These are phyloP conservation scores for Wickerhamiella allomyrinae DNA, from an alignment of 805 yeast genomes.

Conservation along the genomic window DNA sequence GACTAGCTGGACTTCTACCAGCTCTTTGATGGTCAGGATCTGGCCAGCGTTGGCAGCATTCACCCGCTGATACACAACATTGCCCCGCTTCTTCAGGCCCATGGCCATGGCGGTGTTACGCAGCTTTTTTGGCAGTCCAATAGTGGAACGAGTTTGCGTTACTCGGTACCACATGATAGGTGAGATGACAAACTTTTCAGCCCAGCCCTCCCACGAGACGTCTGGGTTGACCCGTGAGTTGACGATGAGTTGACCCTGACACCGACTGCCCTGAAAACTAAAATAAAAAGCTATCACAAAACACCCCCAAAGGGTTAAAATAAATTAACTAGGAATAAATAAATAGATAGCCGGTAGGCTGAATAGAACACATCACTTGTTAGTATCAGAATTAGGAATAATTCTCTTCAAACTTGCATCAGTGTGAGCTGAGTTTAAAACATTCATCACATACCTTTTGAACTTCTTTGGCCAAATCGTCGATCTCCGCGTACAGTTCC, in stretches of 20 bases:
- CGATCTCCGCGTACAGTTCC: conserved; percentile 5
- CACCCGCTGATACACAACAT: conserved; percentile 55
- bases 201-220: no score
- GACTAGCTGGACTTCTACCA: conserved; percentile 67
- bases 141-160: conserved; percentile 66
- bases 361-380: conserved; percentile 5
- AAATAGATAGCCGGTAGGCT: no score
- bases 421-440: conserved; percentile 23
- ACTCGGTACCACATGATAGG: conserved; percentile 32
- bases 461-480: conserved; percentile 2
- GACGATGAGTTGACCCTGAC: background rate
- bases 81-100: conserved; percentile 65
- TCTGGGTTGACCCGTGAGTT: no score
- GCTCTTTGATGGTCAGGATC: conserved; percentile 68
- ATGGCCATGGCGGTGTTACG: conserved; percentile 52
- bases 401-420: conserved; percentile 22
- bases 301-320: no score
- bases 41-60: conserved; percentile 76
- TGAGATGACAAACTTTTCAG: background rate
- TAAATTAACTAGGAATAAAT: no score
- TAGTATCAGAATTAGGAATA: conserved; percentile 17
- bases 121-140: conserved; percentile 63
- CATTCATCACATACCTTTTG: conserved; percentile 20
- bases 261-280: background rate
- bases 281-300: no score